Base-by-base conservation (phyloP, 2,329 filamentous ascomycete species). In the Exophiala alcalophila region DNA sequence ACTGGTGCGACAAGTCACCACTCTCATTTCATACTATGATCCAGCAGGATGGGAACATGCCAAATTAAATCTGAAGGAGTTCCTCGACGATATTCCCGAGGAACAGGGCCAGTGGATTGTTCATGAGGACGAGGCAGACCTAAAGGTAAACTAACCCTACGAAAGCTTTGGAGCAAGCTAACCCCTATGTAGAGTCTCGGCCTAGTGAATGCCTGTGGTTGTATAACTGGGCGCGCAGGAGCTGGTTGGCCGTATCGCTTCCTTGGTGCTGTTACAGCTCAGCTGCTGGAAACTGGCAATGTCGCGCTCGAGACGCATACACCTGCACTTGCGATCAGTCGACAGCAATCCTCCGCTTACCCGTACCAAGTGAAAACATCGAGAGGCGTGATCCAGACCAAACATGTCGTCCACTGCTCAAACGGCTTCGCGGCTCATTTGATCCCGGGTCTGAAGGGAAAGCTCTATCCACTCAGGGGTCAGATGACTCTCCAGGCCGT, bases 401-500 rank as follows among this genome's bases (percentile, higher is more conserved):
- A 28, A 2, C 60, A 65, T 4, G 56, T 72, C 3, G 50, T 69
- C 4, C 62, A 72, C 49, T 67, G 65, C 46, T 71, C 67, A 2
- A 71, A 72, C 37, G 67, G 56, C 1, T 62, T 66, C 40, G 58
- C 60, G 3, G 64, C 61, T 0, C 66, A 71, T 46, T 59, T 72
- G 3, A 50, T 71, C 1, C 68, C 69, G 0, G 41, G 41, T 0
- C 53, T 72, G 1, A 55, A 61, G 2, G 67, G 67, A 0, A 53
- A 50, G 2, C 31, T 70, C 5, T 64, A 59, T 25, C 66, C 68
- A 0, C 57, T 64, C 15, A 63, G 66, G 19, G 66, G 65, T 0
- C 63, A 64, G 2, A 71, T 72, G 69, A 65, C 66, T 2, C 63
- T 64, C 4, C 68, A 70, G 46, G 53, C 58, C 15, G 57, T 62